Base-by-base conservation (phyloP, 2,329 filamentous ascomycete genomes). In the Elsinoe ampelina region DNA sequence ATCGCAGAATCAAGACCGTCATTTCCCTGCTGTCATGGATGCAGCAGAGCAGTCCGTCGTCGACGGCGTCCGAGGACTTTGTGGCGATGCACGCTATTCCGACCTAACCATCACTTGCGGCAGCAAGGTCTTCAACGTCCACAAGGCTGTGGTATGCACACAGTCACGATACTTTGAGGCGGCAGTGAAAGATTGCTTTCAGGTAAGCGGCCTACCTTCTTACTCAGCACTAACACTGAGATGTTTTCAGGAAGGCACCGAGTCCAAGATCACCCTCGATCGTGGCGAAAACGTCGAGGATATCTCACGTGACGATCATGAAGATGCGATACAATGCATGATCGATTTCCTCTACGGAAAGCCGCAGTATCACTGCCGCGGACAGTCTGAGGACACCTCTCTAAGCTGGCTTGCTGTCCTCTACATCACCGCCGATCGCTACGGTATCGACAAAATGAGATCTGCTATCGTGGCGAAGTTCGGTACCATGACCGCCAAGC, bases 31-130 rank as follows among this genome's bases (percentile, higher is more conserved):
- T 10, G 19, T 19, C 38, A 42, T 42, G 38, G 15, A 15, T 3
- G 8, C 38, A 13, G 13, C 19, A 10, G 38, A 42, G 38, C n/a
- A 11, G 43, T 11, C 13, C 20, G 17, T 47, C 11, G 12, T 32
- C 10, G 6, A n/a, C 19, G 3, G 43, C 20, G 30, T 47, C 19
- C 19, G 43, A 3, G 26, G 20, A 3, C 43, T 47, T 4, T 47
- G 11, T 20, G 32, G 32, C 30, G 47, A 51, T 13, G 6, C 15
- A 5, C 30, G 26, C 26, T 73, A 71, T 60, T 71, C 71, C 60
- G 71, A 73, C 63, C 67, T 73, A 61, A 72, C 68, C 57, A 68
- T 73, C 61, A 61, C 65, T 45, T 71, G 66, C 63, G 69, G 70
- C 52, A 58, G 58, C 39, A 68, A 67, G 67, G 68, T 64, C 63